Percentiles rank a stretch among this genome's conserved stretches.
Conservation (phyloP, 2,329 filamentous ascomycete species). For the Ceratocystiopsis sp. region DNA sequence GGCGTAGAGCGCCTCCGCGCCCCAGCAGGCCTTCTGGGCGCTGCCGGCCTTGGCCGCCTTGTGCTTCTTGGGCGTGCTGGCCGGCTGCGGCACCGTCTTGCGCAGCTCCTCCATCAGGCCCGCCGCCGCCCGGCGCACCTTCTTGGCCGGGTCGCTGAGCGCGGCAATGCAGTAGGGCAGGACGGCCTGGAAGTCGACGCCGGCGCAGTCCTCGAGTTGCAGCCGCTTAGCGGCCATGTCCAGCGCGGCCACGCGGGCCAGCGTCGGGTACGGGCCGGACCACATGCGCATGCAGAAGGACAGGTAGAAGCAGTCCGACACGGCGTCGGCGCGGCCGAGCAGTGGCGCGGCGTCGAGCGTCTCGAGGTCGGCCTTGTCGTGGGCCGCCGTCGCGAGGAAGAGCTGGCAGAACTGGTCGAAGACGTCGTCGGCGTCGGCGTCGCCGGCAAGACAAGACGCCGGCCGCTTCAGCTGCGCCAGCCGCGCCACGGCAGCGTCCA, state of each 20-base stretch:
- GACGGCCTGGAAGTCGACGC: constrained; percentile 56
- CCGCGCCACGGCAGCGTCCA: constrained; percentile 23
- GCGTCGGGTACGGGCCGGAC: constrained; percentile 51
- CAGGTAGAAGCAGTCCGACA: constrained; percentile 48
- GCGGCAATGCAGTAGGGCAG: constrained; percentile 68
- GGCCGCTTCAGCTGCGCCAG: constrained; percentile 15
- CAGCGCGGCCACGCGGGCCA: constrained; percentile 53
- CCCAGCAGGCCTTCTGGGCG: constrained; percentile 29
- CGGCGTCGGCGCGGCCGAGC: constrained; percentile 34
- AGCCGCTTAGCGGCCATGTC: constrained; percentile 43
- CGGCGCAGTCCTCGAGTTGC: constrained; percentile 28
- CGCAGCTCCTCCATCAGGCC: constrained; percentile 44
- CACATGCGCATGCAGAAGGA: constrained; percentile 63
- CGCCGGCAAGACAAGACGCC: constrained; percentile 27
- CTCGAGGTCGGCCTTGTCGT: constrained; percentile 24
- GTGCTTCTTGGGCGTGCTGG: constrained; percentile 7
- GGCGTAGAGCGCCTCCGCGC: constrained; percentile 47
- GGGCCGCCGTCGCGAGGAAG: constrained; percentile 34
- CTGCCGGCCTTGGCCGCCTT: not conserved
- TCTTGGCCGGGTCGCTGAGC: constrained; percentile 57
- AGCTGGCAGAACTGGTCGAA: constrained; percentile 42
- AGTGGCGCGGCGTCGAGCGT: constrained; percentile 38
- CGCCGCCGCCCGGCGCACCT: constrained; percentile 60
- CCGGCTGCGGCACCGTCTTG: constrained; percentile 21
- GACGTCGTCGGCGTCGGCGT: constrained; percentile 25